Percentiles rank a stretch among this genome's conserved stretches.
Conservation (phyloP, 2,329 filamentous ascomycete genomes). For the Nothophaeocryptopus gaeumannii region DNA sequence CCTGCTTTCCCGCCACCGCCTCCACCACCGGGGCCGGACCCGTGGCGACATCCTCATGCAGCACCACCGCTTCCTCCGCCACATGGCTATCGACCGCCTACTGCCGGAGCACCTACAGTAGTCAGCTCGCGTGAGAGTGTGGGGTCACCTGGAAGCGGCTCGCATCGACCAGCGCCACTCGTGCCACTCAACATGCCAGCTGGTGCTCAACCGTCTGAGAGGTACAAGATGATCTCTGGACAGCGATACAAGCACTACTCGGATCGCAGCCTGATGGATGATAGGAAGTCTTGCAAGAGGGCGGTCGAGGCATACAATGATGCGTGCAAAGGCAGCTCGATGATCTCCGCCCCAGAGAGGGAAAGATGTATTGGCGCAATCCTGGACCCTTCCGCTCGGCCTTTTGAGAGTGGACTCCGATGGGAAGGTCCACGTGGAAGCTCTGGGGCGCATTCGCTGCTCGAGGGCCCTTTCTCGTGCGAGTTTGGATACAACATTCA, state of each 20-base stretch:
- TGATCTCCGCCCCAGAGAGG: slow-evolving; percentile 64
- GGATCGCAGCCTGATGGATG: slow-evolving; percentile 67
- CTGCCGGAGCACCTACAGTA: slow-evolving; percentile 9
- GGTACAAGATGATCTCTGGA: slow-evolving; percentile 84
- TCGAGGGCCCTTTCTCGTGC: slow-evolving; percentile 86
- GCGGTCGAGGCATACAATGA: slow-evolving; percentile 84
- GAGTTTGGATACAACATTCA: slow-evolving; percentile 95
- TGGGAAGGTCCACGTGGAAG: slow-evolving; percentile 46
- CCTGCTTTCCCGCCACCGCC: slow-evolving; percentile 14
- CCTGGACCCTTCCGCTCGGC: slow-evolving; percentile 58
- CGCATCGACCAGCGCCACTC: slow-evolving; percentile 23
- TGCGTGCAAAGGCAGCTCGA: slow-evolving; percentile 30
- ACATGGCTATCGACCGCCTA: slow-evolving; percentile 13
- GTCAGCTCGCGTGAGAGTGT: slow-evolving; percentile 25
- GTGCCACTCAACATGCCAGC: no score
- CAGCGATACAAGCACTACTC: slow-evolving; percentile 77
- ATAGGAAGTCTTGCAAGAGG: slow-evolving; percentile 78
- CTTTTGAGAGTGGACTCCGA: slow-evolving; percentile 5
- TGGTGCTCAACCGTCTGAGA: slow-evolving; percentile 54
- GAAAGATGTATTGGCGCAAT: slow-evolving; percentile 70
- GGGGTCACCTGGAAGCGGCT: slow-evolving; percentile 39
- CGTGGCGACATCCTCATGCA: slow-evolving; percentile 6
- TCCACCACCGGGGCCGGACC: slow-evolving; percentile 11
- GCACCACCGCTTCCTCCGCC: slow-evolving; percentile 11
- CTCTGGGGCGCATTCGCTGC: slow-evolving; percentile 71